Conservation (phyloP, 1,284 basidiomycete species). For the Boletus smithii region DNA sequence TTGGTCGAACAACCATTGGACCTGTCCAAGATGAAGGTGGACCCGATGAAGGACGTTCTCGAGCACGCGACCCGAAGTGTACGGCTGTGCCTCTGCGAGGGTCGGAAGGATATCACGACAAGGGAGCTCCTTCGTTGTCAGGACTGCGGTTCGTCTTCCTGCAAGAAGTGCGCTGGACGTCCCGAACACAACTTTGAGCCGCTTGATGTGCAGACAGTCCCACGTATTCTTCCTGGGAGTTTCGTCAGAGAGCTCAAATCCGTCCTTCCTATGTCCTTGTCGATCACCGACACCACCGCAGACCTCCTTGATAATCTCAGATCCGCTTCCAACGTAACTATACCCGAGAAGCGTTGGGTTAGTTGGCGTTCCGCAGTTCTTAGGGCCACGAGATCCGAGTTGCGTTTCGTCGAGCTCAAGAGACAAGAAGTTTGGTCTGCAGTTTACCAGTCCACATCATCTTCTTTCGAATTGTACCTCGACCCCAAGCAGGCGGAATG, state of each 20-base stretch:
- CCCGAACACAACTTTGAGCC: conserved; percentile 77
- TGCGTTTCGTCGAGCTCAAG: conserved; percentile 83
- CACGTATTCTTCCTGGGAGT: conserved; percentile 62
- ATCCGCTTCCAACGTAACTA: conserved; percentile 40
- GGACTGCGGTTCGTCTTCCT: conserved; percentile 79
- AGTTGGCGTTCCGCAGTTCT: conserved; percentile 71
- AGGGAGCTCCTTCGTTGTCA: conserved; percentile 69
- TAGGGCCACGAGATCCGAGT: conserved; percentile 58
- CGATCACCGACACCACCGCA: conserved; percentile 52
- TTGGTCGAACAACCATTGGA: conserved; percentile 65
- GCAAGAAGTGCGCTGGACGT: conserved; percentile 83
- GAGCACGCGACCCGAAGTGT: conserved; percentile 65
- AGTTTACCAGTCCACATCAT: conserved; percentile 71
- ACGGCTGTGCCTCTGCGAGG: conserved; percentile 87
- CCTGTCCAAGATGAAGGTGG: conserved; percentile 53
- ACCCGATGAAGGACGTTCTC: conserved; percentile 58
- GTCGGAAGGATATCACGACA: conserved; percentile 73
- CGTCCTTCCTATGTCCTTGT: conserved; percentile 83
- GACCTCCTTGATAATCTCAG: conserved; percentile 55
- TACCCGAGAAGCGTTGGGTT: conserved; percentile 56
- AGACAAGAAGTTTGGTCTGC: conserved; percentile 87
- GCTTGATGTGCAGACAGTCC: conserved; percentile 47
- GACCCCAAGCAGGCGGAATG: conserved; percentile 81
- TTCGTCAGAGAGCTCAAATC: conserved; percentile 80
- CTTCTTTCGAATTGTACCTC: conserved; percentile 73